Conservation (phyloP, 2,329 filamentous ascomycete species). For the Cytospora leucostoma region DNA sequence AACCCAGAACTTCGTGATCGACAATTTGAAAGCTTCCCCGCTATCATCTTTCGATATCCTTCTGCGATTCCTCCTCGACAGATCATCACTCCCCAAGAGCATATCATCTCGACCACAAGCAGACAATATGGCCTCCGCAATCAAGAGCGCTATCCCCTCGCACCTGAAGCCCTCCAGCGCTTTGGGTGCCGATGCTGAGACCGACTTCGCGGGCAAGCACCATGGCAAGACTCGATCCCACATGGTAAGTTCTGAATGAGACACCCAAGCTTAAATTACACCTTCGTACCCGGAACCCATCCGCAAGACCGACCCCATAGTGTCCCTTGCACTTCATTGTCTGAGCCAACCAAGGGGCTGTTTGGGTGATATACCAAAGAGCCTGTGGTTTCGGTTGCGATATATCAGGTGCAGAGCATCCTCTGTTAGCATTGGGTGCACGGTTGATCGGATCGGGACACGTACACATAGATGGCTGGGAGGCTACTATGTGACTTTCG, state of each 20-base stretch:
- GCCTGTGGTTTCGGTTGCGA: background rate
- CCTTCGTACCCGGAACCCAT: background rate
- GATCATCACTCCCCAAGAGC: background rate
- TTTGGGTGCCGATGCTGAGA: constrained; percentile 49
- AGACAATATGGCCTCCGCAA: constrained; percentile 65
- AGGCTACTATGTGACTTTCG: background rate
- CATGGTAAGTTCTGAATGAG: constrained; percentile 63
- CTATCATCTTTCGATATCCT: constrained; percentile 20
- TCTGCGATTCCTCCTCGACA: constrained; percentile 2
- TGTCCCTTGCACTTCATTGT: background rate
- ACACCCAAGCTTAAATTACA: background rate
- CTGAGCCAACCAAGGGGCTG: background rate
- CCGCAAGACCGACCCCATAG: background rate
- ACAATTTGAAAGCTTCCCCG: constrained; percentile 17
- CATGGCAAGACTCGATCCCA: constrained; percentile 85
- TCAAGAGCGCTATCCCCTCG: constrained; percentile 76
- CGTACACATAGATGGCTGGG: background rate
- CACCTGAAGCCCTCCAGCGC: constrained; percentile 71
- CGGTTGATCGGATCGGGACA: background rate
- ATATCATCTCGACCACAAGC: constrained; percentile 19
- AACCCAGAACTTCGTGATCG: constrained; percentile 16
- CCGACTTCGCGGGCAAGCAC: constrained; percentile 63
- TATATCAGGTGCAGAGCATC: background rate
- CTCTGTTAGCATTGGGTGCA: background rate
- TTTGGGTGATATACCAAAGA: background rate